Evolutionary conservation across 768 basidiomycete genomes (phyloP), one percentile per base, ranked within the genome.

Genomic region (Calocera cornea): DNA sequence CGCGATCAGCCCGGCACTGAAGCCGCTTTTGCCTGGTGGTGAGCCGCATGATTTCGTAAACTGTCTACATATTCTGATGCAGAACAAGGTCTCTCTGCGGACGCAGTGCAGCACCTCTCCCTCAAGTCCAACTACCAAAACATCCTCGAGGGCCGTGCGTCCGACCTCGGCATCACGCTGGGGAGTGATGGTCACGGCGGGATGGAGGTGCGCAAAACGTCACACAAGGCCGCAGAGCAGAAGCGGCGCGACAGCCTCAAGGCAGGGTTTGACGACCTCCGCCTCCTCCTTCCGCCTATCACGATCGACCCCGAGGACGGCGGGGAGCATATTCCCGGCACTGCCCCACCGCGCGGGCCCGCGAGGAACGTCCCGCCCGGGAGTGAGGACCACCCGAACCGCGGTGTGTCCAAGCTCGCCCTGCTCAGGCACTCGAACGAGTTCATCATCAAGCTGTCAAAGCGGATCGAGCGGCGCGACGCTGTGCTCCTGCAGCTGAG

Each of bases 191-290:
- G 40, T 29, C 40, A 41, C 40, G 40, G 40, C 22, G 65, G 68
- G 60, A n/a, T 64, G 67, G 36, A 41, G 24, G 34, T 64, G 60
- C 83, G 85, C 68, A 92, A 91, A 76, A 87, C 87, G 33, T 90
- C 90, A 7, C 91, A 99, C 78, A 98, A 97, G 77, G 90, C 87
- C 14, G 97, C 97, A 3, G 97, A 99, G 77, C 97, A 99, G 76
- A 94, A 95, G 75, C 88, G 97, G 50, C 87, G 97, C 10, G 95
- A 99, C 77, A 94, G 92, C 49, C 85, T 98, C 68, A 99, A 98
- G 79, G 87, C 89, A 17, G 92, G 94, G 2, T 98, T 89, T 72
- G 90, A 93, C 72, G 90, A 92, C 66, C 81, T 93, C 12, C 88
- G 91, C 17, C 75, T 80, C 19, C 80, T 98, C 17, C 82, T 99